These are phyloP conservation scores for Zygosaccharomyces bisporus DNA, from an alignment of 805 yeast genomes.

Conservation along the genomic window DNA sequence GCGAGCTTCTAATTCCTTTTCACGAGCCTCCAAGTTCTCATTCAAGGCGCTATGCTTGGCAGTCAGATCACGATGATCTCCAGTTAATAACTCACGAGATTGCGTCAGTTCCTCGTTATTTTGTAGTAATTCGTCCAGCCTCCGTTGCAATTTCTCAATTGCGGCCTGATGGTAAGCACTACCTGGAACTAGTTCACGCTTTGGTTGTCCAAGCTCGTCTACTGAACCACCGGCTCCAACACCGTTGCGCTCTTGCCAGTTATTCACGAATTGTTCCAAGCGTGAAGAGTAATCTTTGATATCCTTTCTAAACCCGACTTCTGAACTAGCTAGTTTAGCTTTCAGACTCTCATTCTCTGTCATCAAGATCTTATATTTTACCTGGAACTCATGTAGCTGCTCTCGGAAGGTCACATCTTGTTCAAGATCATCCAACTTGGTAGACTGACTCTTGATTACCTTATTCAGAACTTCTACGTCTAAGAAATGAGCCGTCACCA, in stretches of 20 bases:
- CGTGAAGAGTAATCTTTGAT: conserved; percentile 28
- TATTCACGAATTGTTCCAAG: conserved; percentile 28
- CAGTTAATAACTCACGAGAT: conserved; percentile 33
- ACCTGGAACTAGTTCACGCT: conserved; percentile 13
- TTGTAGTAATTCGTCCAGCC: conserved; percentile 51
- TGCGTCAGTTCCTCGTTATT: conserved; percentile 44
- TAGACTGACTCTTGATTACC: conserved; percentile 51
- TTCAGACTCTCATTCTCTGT: conserved; percentile 44
- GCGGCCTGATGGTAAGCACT: conserved; percentile 26
- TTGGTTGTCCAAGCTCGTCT: conserved; percentile 12
- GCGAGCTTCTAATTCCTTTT: conserved; percentile 33
- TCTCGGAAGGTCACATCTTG: conserved; percentile 44
- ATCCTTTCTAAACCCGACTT: conserved; percentile 33
- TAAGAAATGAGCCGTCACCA: conserved; percentile 49
- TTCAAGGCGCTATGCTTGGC: conserved; percentile 28
- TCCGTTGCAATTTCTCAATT: conserved; percentile 46
- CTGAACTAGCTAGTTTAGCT: conserved; percentile 36
- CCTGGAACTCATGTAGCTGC: conserved; percentile 47
- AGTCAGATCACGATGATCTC: conserved; percentile 34
- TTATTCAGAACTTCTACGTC: conserved; percentile 52
- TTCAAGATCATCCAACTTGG: conserved; percentile 43
- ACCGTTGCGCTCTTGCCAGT: conserved; percentile 21
- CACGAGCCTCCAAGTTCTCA: conserved; percentile 27
- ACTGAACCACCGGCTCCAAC: conserved; percentile 5
- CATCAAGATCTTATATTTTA: conserved; percentile 42